Percentiles rank a stretch among this genome's conserved stretches.
Conservation (phyloP, 352 stramenopile genomes). For the Pythium folliculosum region DNA sequence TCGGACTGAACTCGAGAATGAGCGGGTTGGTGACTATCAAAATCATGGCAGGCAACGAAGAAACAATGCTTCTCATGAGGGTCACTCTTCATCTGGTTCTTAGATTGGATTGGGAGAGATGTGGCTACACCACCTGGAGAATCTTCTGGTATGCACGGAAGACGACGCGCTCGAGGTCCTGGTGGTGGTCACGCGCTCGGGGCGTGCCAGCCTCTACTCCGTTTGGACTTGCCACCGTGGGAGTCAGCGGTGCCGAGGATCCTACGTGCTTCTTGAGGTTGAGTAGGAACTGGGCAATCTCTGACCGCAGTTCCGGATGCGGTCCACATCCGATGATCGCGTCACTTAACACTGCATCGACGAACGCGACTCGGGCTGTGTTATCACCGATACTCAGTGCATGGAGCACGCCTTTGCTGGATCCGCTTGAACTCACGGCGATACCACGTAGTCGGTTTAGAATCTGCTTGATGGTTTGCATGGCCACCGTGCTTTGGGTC, state of each 20-base stretch:
- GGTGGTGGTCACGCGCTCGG: slow-evolving; percentile 2
- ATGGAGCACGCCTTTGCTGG: slow-evolving; percentile 16
- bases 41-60: too few relatives aligned
- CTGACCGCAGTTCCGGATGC: slow-evolving; percentile 54
- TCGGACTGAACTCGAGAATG: too few relatives aligned
- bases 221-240: slow-evolving; percentile 7
- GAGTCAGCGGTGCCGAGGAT: slow-evolving; percentile 18
- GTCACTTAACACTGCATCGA: slow-evolving; percentile 47
- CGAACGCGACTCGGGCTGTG: slow-evolving; percentile 37
- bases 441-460: slow-evolving; percentile 53
- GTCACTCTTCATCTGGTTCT: neutral
- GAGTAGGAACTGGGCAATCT: slow-evolving; percentile 67
- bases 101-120: neutral
- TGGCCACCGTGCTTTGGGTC: slow-evolving; percentile 41
- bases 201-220: neutral
- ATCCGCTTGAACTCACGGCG: slow-evolving; percentile 21
- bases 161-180: slow-evolving; percentile 21
- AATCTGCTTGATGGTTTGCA: slow-evolving; percentile 56
- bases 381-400: slow-evolving; percentile 10
- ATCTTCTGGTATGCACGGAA: slow-evolving; percentile 25
- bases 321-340: slow-evolving; percentile 50
- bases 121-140: slow-evolving; percentile 9
- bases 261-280: slow-evolving; percentile 62
- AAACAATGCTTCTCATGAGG: too few relatives aligned
- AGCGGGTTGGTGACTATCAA: too few relatives aligned